A percentile compares a stretch with the other conserved stretches of the same genome.
Evolutionary conservation across 2,329 filamentous ascomycete genomes (phyloP).

Genomic region (Phaeomoniella chlamydospora): DNA sequence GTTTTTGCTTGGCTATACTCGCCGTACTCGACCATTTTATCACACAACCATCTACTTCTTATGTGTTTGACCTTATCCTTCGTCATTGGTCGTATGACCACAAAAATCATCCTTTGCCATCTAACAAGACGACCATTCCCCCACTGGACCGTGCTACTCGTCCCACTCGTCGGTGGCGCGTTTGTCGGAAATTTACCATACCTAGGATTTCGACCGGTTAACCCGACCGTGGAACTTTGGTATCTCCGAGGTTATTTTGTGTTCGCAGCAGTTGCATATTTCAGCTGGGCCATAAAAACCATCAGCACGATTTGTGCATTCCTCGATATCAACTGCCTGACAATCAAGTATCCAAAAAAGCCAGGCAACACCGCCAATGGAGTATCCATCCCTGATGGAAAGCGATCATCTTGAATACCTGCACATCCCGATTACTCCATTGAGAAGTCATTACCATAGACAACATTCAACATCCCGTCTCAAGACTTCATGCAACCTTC

Average conservation of each 20-base stretch:
- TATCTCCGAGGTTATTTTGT: conserved; percentile 78
- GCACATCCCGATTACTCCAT: too few relatives aligned
- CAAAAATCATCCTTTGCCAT: conserved; percentile 96
- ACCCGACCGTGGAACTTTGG: conserved; percentile 52
- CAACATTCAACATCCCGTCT: too few relatives aligned
- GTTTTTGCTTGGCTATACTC: conserved; percentile 90
- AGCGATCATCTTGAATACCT: not conserved
- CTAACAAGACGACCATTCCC: conserved; percentile 88
- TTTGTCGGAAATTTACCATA: conserved; percentile 68
- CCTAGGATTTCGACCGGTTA: conserved; percentile 50
- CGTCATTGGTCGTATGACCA: conserved; percentile 95
- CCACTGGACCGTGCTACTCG: conserved; percentile 87
- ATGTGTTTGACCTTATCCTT: conserved; percentile 93
- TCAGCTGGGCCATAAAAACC: conserved; percentile 82
- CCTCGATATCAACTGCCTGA: conserved; percentile 87
- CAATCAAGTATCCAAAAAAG: conserved; percentile 41
- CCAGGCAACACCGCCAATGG: not conserved
- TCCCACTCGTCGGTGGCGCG: conserved; percentile 74
- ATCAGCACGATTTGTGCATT: conserved; percentile 84
- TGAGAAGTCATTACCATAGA: too few relatives aligned
- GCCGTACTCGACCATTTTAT: conserved; percentile 67
- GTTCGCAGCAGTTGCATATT: conserved; percentile 76
- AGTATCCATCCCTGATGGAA: not conserved
- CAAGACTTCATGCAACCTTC: too few relatives aligned
- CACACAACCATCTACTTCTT: conserved; percentile 75